phyloP scores from a whole-genome alignment of 1,284 basidiomycete genomes.

The Ganoderma multipileum region DNA sequence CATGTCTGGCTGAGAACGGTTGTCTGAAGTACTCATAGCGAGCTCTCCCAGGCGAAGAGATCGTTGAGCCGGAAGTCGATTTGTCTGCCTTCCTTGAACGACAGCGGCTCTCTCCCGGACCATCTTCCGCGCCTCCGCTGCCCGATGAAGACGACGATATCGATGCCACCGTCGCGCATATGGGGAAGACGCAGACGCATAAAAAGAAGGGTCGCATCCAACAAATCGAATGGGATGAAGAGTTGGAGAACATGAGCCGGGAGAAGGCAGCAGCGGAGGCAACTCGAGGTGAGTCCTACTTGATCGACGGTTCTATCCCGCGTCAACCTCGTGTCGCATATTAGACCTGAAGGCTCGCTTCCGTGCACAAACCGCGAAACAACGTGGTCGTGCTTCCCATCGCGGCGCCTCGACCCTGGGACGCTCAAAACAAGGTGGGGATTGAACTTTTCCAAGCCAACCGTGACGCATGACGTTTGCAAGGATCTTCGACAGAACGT shows the following conservation, averaged over 20 bases:
- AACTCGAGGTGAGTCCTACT: slow-evolving; percentile 58
- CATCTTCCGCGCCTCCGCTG: slow-evolving; percentile 35
- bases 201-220: slow-evolving; percentile 69
- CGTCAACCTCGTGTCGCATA: not conserved
- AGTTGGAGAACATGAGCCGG: slow-evolving; percentile 65
- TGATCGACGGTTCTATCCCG: not conserved
- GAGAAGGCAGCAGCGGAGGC: slow-evolving; percentile 79
- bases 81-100: slow-evolving; percentile 68
- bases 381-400: slow-evolving; percentile 42
- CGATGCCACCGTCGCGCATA: slow-evolving; percentile 61
- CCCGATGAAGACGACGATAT: slow-evolving; percentile 65
- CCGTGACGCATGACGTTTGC: slow-evolving; percentile 2
- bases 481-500: slow-evolving; percentile 34
- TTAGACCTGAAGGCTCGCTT: slow-evolving; percentile 75
- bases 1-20: not conserved
- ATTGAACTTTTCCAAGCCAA: not conserved
- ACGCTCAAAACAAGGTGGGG: slow-evolving; percentile 44
- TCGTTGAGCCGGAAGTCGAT: slow-evolving; percentile 76
- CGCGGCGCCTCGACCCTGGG: slow-evolving; percentile 18
- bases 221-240: slow-evolving; percentile 69
- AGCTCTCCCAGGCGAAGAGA: slow-evolving; percentile 59
- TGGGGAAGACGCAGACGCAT: slow-evolving; percentile 30
- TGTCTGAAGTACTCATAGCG: not conserved
- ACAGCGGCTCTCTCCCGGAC: slow-evolving; percentile 52
- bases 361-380: slow-evolving; percentile 60